phyloP scores from a whole-genome alignment of 805 yeast genomes.

The Nakazawaea wyomingensis region DNA sequence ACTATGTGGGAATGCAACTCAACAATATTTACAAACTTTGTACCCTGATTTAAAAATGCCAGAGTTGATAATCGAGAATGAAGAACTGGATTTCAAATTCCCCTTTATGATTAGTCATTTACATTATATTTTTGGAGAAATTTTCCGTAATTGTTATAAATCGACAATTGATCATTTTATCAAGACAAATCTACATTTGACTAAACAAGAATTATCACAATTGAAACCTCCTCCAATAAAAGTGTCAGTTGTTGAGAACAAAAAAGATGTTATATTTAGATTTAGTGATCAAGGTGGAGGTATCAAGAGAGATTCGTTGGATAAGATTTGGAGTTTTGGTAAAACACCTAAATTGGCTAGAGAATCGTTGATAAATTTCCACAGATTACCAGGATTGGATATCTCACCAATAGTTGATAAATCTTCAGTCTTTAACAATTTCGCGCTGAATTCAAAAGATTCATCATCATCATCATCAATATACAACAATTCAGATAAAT shows the following conservation, averaged over 20 bases:
- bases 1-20: constrained; percentile 46
- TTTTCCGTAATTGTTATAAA: constrained; percentile 77
- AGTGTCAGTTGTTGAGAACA: constrained; percentile 67
- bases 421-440: constrained; percentile 10
- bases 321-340: constrained; percentile 83
- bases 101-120: constrained; percentile 85
- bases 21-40: constrained; percentile 45
- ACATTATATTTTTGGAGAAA: constrained; percentile 82
- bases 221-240: constrained; percentile 60
- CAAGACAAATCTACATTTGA: constrained; percentile 16
- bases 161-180: constrained; percentile 60
- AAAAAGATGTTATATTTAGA: constrained; percentile 65
- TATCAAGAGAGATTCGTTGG: constrained; percentile 50
- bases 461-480: too few species aligned
- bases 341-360: constrained; percentile 58
- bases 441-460: too few species aligned
- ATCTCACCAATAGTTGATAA: constrained; percentile 20
- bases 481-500: too few species aligned
- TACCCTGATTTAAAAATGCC: constrained; percentile 66
- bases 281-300: constrained; percentile 94
- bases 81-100: constrained; percentile 46
- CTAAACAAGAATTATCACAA: constrained; percentile 14
- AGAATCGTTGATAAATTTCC: constrained; percentile 59
- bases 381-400: constrained; percentile 60
- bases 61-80: constrained; percentile 67